Evolutionary conservation across 495 filamentous ascomycete genomes (phyloP).

Genomic region (Tuber magnatum): DNA sequence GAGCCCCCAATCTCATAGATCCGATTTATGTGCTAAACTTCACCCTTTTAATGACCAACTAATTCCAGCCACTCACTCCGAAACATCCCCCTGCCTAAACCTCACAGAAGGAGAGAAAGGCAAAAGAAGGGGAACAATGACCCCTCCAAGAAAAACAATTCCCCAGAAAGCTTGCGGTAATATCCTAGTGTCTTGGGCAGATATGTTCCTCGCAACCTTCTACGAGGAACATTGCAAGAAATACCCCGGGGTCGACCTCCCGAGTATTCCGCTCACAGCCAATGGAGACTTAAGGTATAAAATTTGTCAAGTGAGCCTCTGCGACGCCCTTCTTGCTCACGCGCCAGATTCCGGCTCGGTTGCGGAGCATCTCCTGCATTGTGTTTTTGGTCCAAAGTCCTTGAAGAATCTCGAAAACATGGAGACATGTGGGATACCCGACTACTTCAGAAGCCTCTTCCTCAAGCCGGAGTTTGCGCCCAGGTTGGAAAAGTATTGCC

Average conservation of each 20-base stretch:
- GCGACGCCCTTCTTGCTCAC: background rate
- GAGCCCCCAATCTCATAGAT: background rate
- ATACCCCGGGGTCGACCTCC: background rate
- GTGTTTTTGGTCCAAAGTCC: background rate
- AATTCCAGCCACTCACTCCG: background rate
- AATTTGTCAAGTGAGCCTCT: background rate
- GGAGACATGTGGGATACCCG: background rate
- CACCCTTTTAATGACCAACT: background rate
- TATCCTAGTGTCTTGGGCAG: background rate
- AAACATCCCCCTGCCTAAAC: background rate
- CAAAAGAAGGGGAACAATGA: background rate
- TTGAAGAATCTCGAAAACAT: background rate
- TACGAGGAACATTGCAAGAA: background rate
- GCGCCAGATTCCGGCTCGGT: background rate
- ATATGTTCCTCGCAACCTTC: background rate
- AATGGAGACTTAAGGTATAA: background rate
- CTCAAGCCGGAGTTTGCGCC: background rate
- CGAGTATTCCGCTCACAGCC: background rate
- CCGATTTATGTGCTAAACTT: background rate
- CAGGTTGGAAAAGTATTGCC: constrained; percentile 3
- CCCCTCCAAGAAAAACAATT: background rate
- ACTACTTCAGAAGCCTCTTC: background rate
- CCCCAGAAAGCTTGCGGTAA: background rate
- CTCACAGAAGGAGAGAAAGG: background rate
- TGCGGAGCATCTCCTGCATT: background rate